A percentile compares a stretch with the other conserved stretches of the same genome.
These are phyloP conservation scores for Plicaturopsis crispa DNA, from an alignment of 768 basidiomycete species.

Conservation along the genomic window DNA sequence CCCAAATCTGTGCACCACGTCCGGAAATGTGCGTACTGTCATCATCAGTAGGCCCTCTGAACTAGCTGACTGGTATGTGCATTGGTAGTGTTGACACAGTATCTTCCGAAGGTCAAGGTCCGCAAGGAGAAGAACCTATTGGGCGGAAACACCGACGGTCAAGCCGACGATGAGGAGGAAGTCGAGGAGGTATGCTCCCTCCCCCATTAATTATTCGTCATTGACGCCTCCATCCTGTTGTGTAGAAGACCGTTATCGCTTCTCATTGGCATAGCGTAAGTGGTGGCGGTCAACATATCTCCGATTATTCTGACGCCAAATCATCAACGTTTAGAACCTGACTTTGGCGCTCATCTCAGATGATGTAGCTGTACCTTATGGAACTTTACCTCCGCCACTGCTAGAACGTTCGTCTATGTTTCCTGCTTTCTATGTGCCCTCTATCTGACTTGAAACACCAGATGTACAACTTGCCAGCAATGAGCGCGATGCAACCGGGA, in stretches of 20 bases:
- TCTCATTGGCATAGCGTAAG: conserved; percentile 80
- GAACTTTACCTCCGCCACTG: conserved; percentile 50
- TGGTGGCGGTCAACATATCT: conserved; percentile 6
- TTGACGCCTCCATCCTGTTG: conserved; percentile 1
- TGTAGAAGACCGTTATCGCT: conserved; percentile 37
- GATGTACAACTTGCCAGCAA: conserved; percentile 59
- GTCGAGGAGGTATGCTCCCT: conserved; percentile 29
- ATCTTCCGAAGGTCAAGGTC: conserved; percentile 60
- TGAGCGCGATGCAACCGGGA: conserved; percentile 56
- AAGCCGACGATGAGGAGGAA: conserved; percentile 31
- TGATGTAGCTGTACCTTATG: conserved; percentile 41
- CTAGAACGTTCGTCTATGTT: too few relatives aligned
- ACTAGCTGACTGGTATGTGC: conserved; percentile 3
- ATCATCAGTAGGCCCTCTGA: conserved; percentile 1
- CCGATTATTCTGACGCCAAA: neutral
- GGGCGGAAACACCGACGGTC: conserved; percentile 24
- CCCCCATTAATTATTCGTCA: conserved; percentile 2
- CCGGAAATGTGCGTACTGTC: conserved; percentile 54
- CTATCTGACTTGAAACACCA: too few relatives aligned
- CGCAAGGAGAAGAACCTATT: conserved; percentile 84
- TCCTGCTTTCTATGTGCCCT: too few relatives aligned
- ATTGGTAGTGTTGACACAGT: conserved; percentile 74
- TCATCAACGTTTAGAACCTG: conserved; percentile 55
- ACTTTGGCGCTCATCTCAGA: conserved; percentile 84
- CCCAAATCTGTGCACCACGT: conserved; percentile 57